A percentile compares a stretch with the other conserved stretches of the same genome.
phyloP scores from a whole-genome alignment of 345 rosid species.

The Eucalyptus cloeziana region DNA sequence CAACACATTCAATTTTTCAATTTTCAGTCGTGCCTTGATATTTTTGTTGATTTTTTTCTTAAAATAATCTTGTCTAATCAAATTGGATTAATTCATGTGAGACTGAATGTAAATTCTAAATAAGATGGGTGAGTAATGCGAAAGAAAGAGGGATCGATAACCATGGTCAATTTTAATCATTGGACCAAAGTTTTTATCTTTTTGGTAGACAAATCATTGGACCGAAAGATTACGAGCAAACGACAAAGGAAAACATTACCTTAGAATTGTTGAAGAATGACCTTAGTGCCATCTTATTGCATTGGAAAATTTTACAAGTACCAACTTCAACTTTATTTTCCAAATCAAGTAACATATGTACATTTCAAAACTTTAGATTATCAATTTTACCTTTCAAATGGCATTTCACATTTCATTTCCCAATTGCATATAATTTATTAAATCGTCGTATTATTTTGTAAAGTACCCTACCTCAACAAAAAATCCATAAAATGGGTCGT shows the following conservation, averaged over 20 bases:
- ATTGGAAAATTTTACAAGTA: background rate
- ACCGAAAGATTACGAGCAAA: background rate
- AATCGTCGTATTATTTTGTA: background rate
- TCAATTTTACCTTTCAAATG: background rate
- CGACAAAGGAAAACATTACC: background rate
- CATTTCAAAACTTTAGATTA: accelerated
- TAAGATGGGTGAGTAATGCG: background rate
- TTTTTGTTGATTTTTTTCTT: background rate
- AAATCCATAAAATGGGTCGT: background rate
- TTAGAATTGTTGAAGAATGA: background rate
- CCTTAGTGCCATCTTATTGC: background rate
- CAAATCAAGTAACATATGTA: accelerated
- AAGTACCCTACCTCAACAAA: background rate
- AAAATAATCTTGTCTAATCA: background rate
- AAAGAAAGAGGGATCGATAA: background rate
- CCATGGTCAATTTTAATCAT: background rate
- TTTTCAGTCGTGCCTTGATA: background rate
- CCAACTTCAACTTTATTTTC: background rate
- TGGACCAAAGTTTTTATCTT: background rate
- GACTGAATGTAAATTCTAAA: background rate
- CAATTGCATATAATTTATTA: background rate
- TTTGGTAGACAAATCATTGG: background rate
- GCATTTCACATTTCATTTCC: background rate
- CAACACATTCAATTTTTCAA: background rate
- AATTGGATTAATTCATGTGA: background rate